Base-by-base conservation (phyloP, 768 basidiomycete species). In the Psilocybe sp. region DNA sequence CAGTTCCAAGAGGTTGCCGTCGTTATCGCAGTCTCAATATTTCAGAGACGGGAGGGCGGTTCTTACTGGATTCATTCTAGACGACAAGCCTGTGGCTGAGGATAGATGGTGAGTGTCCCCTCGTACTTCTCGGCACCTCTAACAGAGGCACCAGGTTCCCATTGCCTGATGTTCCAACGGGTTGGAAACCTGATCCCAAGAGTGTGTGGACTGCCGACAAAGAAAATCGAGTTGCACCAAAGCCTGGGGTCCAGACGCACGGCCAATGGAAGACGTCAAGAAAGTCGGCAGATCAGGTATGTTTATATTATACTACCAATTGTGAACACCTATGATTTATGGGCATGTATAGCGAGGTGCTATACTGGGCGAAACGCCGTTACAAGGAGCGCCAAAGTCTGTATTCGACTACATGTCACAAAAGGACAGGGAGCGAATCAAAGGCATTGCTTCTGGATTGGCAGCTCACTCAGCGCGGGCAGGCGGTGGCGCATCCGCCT, bases 321-420 rank as follows among this genome's bases (percentile, higher is more conserved):
- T 3, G n/a, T 20, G 13, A 10, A 23, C 31, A 15, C 10, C 32
- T 33, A 10, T 45, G 35, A 6, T 40, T 28, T 37, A 36, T 11
- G 3, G 23, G 23, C 4, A 28, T n/a, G 8, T 20, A 19, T 54
- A 98, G 94, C 81, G 97, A 44, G 96, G 93, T 20, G 69, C 77
- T 1, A 73, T 88, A 15, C 74, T 98, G 0, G 95, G 95, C 47
- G 97, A 98, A 68, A 81, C 80, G 9, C 82, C 82, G 10, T 72
- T 90, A 10, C 77, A 84, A 11, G 69, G 83, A 3, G 79, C 78
- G 12, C 81, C 89, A 1, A 82, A 83, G 10, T 98, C 96, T 0
- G 81, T 99, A 13, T 98, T 96, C 64, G 95, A 98, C 40, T 98
- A 85, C 64, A 82, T 98, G 64, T 96, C 97, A 0, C 81, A 87